These are phyloP conservation scores for Colletotrichum falcatum DNA, from an alignment of 2,329 filamentous ascomycete genomes.

Conservation along the genomic window DNA sequence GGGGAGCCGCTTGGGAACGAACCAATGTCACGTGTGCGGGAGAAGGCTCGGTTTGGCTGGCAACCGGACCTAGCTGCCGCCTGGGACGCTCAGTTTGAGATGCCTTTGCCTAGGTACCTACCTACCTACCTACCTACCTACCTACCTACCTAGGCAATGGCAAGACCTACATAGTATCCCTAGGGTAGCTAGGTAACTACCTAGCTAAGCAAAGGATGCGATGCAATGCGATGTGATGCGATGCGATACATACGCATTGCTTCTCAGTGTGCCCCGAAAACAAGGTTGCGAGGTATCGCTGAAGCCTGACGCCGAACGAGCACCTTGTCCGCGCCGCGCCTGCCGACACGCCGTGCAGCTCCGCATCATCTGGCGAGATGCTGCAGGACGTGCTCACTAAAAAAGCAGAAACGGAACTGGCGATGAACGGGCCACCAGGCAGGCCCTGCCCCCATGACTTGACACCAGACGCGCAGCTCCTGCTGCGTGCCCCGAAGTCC, in stretches of 20 bases:
- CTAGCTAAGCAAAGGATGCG: background rate
- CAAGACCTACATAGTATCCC: too few relatives aligned
- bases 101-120: too few relatives aligned
- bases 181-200: too few relatives aligned
- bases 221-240: too few relatives aligned
- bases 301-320: background rate
- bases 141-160: too few relatives aligned
- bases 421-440: constrained; percentile 21
- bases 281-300: background rate
- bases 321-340: background rate
- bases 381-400: constrained; percentile 10
- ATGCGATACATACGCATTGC: background rate
- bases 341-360: background rate
- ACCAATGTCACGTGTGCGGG: constrained; percentile 25
- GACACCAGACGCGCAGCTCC: constrained; percentile 32
- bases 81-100: background rate
- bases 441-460: constrained; percentile 21
- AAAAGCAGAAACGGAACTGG: background rate
- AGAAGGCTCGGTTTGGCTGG: constrained; percentile 13
- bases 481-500: constrained; percentile 25
- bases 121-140: too few relatives aligned
- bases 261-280: background rate
- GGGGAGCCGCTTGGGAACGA: background rate
- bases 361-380: constrained; percentile 13
- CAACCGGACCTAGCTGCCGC: too few relatives aligned